phyloP scores from a whole-genome alignment of 352 stramenopile genomes.

The Pythium myriotylum region DNA sequence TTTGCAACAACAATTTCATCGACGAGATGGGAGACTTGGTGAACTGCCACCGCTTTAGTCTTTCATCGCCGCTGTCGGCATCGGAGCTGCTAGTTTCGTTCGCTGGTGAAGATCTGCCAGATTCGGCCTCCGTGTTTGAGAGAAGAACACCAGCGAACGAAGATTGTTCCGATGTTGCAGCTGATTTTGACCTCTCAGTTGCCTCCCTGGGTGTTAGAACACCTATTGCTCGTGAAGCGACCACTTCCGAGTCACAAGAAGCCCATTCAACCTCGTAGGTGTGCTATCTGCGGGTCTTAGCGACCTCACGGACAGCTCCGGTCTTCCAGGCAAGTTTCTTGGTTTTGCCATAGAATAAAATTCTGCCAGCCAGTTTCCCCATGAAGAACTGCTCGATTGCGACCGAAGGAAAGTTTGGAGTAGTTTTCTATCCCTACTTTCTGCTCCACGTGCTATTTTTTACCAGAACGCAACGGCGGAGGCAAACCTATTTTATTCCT shows the following conservation, averaged over 20 bases:
- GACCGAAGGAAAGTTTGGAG: background rate
- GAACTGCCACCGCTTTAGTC: no score
- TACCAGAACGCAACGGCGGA: background rate
- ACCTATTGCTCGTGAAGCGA: background rate
- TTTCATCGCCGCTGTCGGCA: no score
- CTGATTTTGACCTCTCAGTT: background rate
- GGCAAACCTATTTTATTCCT: background rate
- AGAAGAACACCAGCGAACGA: background rate
- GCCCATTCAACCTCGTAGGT: background rate
- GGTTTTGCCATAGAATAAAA: background rate
- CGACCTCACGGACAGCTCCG: background rate
- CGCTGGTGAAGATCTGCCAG: no score
- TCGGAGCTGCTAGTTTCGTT: no score
- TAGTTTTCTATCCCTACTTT: background rate
- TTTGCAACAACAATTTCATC: no score
- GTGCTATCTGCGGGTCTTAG: background rate
- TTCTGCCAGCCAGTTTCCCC: background rate
- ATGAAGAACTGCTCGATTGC: background rate
- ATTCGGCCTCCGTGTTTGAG: constrained; percentile 1
- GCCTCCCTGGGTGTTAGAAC: no score
- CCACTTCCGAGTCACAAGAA: background rate
- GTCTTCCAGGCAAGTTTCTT: background rate
- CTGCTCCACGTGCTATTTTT: background rate
- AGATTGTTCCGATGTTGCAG: background rate
- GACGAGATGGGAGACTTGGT: no score